A percentile compares a stretch with the other conserved stretches of the same genome.
These are phyloP conservation scores for Taphrina populina DNA, from an alignment of 1,139 yeast species.

Conservation along the genomic window DNA sequence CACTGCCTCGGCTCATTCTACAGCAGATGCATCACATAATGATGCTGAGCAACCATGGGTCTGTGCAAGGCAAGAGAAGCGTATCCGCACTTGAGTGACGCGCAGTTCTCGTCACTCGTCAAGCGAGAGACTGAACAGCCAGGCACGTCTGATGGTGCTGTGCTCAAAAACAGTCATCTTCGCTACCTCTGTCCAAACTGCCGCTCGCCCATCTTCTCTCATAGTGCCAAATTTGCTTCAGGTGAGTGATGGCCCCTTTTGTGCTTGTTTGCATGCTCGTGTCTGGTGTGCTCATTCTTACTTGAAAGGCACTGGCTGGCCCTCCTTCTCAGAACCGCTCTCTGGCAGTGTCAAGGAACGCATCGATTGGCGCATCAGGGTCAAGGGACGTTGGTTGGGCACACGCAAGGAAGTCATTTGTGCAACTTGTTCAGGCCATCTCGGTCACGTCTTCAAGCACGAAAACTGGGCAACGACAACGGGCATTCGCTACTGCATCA, in stretches of 20 bases:
- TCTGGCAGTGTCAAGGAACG: constrained; percentile 1
- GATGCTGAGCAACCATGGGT: neutral
- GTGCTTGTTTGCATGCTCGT: neutral
- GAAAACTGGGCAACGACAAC: constrained; percentile 90
- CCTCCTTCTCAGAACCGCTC: constrained; percentile 9
- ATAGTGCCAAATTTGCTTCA: constrained; percentile 3
- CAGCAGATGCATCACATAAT: neutral
- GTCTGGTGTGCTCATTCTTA: neutral
- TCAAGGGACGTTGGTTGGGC: constrained; percentile 9
- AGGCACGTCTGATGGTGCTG: constrained; percentile 6
- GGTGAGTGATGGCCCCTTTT: neutral
- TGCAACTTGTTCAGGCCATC: constrained; percentile 83
- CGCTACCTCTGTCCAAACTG: constrained; percentile 18
- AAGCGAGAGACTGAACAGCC: constrained; percentile 17
- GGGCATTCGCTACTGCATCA: constrained; percentile 91
- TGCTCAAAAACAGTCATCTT: neutral
- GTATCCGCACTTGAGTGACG: constrained; percentile 10
- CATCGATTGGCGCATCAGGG: constrained; percentile 15
- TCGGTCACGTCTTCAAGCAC: constrained; percentile 93
- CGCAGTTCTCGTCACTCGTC: constrained; percentile 9
- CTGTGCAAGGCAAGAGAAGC: neutral
- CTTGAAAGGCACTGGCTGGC: constrained; percentile 26
- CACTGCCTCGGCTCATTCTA: neutral
- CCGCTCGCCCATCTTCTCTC: neutral
- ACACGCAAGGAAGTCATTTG: constrained; percentile 77